Base-by-base conservation (phyloP, 768 basidiomycete species). In the Porpolomopsis calyptriformis region DNA sequence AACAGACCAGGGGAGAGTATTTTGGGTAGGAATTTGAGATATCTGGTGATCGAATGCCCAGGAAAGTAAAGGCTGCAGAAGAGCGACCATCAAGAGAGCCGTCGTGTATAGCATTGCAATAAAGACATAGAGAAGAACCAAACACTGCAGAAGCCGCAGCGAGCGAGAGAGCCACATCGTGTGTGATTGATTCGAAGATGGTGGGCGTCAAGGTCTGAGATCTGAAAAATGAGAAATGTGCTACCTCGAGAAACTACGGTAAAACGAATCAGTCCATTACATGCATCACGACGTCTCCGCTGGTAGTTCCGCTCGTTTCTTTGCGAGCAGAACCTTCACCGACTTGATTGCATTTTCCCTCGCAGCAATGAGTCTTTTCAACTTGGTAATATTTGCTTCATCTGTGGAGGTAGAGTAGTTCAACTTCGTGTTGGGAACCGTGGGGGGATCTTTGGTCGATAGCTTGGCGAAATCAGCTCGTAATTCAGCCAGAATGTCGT, bases 301-400 rank as follows among this genome's bases (percentile, higher is more conserved):
- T n/a, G n/a, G n/a, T n/a, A n/a, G n/a, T 11, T 44, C 40, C 24
- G 35, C 31, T 35, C 20, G 2, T 31, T 31, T 44, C 52, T 76
- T 80, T 37, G 67, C 64, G 10, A 86, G 66, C 10, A 82, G 56
- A 7, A 53, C 55, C 56, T 79, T 80, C 33, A 85, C 77, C 43
- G 68, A 74, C 36, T 70, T 73, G 49, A 89, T 76, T 0, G 83
- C 74, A 45, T 73, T 77, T 60, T 86, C 81, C 50, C 86, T 66
- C 0, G 84, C 84, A 43, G 69, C 71, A 19, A 88, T 68, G 24
- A 88, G 73, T 22, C 84, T 72, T 43, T 71, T 78, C 9, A 74
- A 80, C 59, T 79, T 87, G 8, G 69, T 55, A 2, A 85, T 47
- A 59, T 88, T 82, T 37, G 63, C 56, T 26, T 55, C 51, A 53